Conservation (phyloP, 1,284 basidiomycete genomes). For the Psilocybe mexicana region DNA sequence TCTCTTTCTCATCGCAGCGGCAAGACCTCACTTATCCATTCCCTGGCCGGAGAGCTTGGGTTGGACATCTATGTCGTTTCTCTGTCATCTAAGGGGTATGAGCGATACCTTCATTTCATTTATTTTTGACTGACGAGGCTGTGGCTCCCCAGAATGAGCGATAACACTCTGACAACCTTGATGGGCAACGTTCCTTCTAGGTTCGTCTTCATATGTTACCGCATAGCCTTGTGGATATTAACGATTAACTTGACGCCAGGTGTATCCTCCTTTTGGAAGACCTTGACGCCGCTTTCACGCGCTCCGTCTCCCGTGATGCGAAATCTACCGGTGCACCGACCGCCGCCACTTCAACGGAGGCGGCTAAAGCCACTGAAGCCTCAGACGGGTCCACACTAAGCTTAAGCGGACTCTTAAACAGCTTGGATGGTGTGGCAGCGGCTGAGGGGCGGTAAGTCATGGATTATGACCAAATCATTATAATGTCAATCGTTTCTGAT, state of each 20-base stretch:
- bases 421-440: conserved; percentile 84
- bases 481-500: conserved; percentile 7
- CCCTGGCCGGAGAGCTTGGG: conserved; percentile 82
- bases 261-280: conserved; percentile 88
- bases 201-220: conserved; percentile 36
- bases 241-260: conserved; percentile 36
- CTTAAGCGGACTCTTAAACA: conserved; percentile 80
- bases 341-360: conserved; percentile 40
- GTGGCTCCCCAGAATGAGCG: conserved; percentile 67
- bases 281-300: conserved; percentile 84
- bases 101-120: conserved; percentile 6
- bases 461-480: background rate
- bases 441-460: conserved; percentile 76
- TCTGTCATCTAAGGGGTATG: conserved; percentile 79
- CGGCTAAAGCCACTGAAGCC: conserved; percentile 44
- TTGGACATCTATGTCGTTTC: conserved; percentile 88
- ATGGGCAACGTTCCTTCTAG: conserved; percentile 84
- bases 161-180: conserved; percentile 78
- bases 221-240: background rate
- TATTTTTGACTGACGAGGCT: conserved; percentile 9
- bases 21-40: conserved; percentile 83
- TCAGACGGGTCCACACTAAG: conserved; percentile 78
- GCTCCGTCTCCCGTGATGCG: conserved; percentile 76
- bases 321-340: conserved; percentile 73
- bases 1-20: conserved; percentile 46